Evolutionary conservation across 208 protist species (phyloP), one percentile per base, ranked within the genome.

Genomic region (Crithidia sp.): DNA sequence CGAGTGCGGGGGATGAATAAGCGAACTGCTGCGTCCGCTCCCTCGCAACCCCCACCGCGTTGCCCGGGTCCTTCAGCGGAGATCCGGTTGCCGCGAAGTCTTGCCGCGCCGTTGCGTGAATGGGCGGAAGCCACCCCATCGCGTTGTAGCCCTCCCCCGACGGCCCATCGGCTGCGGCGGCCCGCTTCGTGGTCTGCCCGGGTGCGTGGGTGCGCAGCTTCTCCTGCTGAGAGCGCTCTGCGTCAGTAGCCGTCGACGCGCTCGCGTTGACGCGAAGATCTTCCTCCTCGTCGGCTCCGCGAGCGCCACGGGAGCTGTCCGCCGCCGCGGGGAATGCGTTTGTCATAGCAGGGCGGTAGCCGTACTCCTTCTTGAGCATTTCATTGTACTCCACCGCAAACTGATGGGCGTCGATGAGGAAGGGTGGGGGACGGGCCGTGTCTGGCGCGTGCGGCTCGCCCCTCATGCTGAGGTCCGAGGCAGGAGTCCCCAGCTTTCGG

Each of bases 371-470:
- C 53, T 84, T 82, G 12, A 97, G 79, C 52, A 76, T 74, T 63
- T 86, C 78, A 72, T 95, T 95, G 79, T 95, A 87, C 43, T 86
- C 71, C 10, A 74, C 68, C n/a, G 88, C 86, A 50, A 97, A 97
- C 28, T 44, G 73, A 17, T 88, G 74, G 0, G 90, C 86, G 67
- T 97, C 89, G 71, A 97, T 94, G 72, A 92, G 73, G 67, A 87
- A 91, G 5, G 74, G 71, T 62, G 75, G 74, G 40, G 64, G 54
- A 2, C 14, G 13, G 2, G 58, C 41, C 7, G 60, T 36, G 37
- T 4, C 8, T 12, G 77, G 50, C 39, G 50, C 44, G 69, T 36
- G 4, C 14, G 28, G 41, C 3, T 60, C 58, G 6, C 45, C 12
- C 13, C 28, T 28, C 28, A 1, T 28, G 28, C 28, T 68, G 9